Base-by-base conservation (phyloP, 495 filamentous ascomycete genomes). In the Aspergillus diversus region DNA sequence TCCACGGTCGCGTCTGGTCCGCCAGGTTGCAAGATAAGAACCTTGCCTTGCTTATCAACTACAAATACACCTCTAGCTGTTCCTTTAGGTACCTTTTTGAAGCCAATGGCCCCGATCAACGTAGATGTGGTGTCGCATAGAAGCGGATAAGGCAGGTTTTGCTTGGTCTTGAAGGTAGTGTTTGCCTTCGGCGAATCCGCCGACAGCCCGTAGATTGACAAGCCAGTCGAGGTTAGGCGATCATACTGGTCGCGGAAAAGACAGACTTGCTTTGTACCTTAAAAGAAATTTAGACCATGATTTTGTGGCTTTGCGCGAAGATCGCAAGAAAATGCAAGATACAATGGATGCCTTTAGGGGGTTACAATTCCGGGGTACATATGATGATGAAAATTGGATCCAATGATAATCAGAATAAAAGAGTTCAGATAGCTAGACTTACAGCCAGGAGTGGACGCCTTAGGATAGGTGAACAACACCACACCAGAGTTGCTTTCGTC, bases 391-490 rank as follows among this genome's bases (percentile, higher is more conserved):
- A 17, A 32, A 52, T 17, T n/a, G 35, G 33, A 34, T 42, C 3
- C 13, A 21, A 33, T 35, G 54, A 49, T 11, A 16, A 59, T 49
- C 17, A 32, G 27, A 33, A 34, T 15, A 6, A 51, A 35, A 51
- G 27, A 49, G 48, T 59, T 35, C 60, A 60, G 33, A 13, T 11
- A 15, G 21, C 39, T 48, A 2, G 34, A 85, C 92, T 85, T 88
- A 97, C 95, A 99, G 60, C 96, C 95, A 33, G 91, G 91, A 33
- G 95, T 99, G 11, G 90, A 94, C 61, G 95, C 95, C 80, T 90
- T 96, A 34, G 95, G 95, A 72, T 97, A 99, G 37, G 92, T 97
- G 74, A 99, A 98, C 34, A 99, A 74, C 15, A 96, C 90, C 27
- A 98, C 90, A 21, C 95, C 94, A 54, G 83, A 81, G 77, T 92